phyloP scores from a whole-genome alignment of 1,139 yeast species.

The Hyphopichia fennica region DNA sequence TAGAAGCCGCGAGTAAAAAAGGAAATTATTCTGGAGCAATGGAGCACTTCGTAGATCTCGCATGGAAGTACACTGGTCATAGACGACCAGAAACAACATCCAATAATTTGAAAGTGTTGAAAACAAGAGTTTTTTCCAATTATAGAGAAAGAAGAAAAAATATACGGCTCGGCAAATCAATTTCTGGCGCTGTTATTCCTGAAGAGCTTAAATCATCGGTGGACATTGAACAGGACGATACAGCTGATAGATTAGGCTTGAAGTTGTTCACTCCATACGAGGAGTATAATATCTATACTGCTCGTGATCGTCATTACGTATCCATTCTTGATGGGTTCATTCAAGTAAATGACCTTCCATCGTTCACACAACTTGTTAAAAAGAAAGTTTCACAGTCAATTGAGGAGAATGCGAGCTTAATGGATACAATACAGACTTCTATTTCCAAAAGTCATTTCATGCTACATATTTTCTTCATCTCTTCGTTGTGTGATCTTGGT shows the following conservation, averaged over 20 bases:
- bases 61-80: slow-evolving; percentile 8
- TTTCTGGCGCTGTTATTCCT: slow-evolving; percentile 9
- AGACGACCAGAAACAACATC: neutral
- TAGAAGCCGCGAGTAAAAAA: slow-evolving; percentile 31
- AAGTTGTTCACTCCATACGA: slow-evolving; percentile 26
- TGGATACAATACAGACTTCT: neutral
- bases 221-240: slow-evolving; percentile 21
- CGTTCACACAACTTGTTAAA: slow-evolving; percentile 14
- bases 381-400: slow-evolving; percentile 9
- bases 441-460: slow-evolving; percentile 20
- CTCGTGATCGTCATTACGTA: slow-evolving; percentile 17
- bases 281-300: slow-evolving; percentile 28
- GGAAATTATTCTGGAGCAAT: slow-evolving; percentile 26
- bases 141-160: slow-evolving; percentile 27
- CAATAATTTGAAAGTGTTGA: neutral
- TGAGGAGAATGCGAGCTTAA: slow-evolving; percentile 11
- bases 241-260: slow-evolving; percentile 9
- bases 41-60: slow-evolving; percentile 23
- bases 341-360: slow-evolving; percentile 30
- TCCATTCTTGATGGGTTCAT: slow-evolving; percentile 30
- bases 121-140: slow-evolving; percentile 13
- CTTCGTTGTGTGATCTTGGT: slow-evolving; percentile 27
- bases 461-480: slow-evolving; percentile 26
- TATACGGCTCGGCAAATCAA: slow-evolving; percentile 13
- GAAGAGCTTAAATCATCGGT: slow-evolving; percentile 12